Conservation (phyloP, 1,284 basidiomycete species). For the Naganishia sp. region DNA sequence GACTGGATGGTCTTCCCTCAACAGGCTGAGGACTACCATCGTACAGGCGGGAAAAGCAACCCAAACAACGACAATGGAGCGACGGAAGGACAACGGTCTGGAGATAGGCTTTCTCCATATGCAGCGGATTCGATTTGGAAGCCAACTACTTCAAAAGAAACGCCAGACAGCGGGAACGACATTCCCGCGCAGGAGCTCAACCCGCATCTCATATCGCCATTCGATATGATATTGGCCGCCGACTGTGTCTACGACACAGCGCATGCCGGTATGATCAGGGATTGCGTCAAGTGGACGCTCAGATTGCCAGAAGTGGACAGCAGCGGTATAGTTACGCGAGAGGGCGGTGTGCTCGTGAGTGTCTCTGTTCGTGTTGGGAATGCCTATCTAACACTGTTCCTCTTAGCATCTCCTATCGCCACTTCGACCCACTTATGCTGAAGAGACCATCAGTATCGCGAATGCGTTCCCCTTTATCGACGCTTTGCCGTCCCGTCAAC, state of each 20-base stretch:
- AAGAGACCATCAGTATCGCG: slow-evolving; percentile 51
- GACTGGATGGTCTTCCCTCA: slow-evolving; percentile 68
- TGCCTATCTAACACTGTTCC: background rate
- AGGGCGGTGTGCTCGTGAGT: slow-evolving; percentile 51
- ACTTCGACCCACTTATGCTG: slow-evolving; percentile 51
- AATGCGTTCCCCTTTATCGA: slow-evolving; percentile 44
- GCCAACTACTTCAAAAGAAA: background rate
- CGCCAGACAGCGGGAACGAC: background rate
- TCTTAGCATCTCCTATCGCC: slow-evolving; percentile 52
- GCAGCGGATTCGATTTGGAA: slow-evolving; percentile 20
- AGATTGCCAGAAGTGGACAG: slow-evolving; percentile 40
- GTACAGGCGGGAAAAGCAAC: background rate
- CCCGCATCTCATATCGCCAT: slow-evolving; percentile 34
- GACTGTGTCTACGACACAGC: slow-evolving; percentile 54
- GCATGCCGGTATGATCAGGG: slow-evolving; percentile 48
- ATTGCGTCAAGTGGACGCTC: slow-evolving; percentile 48
- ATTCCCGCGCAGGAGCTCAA: background rate
- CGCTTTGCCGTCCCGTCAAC: slow-evolving; percentile 38
- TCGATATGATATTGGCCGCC: slow-evolving; percentile 51
- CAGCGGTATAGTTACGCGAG: slow-evolving; percentile 32
- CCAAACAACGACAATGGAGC: background rate
- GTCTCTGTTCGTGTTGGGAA: background rate
- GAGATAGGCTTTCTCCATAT: slow-evolving; percentile 1
- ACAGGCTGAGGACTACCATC: slow-evolving; percentile 24
- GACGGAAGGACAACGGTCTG: background rate